phyloP scores from a whole-genome alignment of 768 basidiomycete species.

The Sporobolomyces roseus region DNA sequence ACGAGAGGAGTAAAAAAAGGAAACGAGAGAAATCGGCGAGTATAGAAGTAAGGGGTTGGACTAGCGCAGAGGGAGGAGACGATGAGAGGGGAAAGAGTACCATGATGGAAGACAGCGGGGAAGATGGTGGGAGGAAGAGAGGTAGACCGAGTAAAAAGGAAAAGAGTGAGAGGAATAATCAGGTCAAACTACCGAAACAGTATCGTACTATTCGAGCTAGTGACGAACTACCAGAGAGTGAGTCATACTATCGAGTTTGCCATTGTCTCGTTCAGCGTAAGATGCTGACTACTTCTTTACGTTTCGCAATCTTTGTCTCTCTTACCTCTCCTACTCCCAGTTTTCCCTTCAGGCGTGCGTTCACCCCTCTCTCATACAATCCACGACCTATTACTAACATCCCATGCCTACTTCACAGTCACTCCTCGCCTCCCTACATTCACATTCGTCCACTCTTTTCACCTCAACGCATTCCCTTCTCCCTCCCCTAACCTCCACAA shows the following conservation, averaged over 20 bases:
- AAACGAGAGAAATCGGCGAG: not conserved
- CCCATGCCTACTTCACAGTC: constrained; percentile 2
- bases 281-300: too few species aligned
- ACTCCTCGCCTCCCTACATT: constrained; percentile 23
- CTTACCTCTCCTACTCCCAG: not conserved
- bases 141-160: not conserved
- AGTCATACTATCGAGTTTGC: too few species aligned
- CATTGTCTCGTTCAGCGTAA: too few species aligned
- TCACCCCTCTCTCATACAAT: not conserved
- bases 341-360: constrained; percentile 6
- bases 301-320: not conserved
- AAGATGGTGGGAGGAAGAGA: not conserved
- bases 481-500: constrained; percentile 12
- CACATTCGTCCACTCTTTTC: constrained; percentile 8
- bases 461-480: constrained; percentile 4
- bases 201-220: too few species aligned
- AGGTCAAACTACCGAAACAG: too few species aligned
- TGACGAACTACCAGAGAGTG: not conserved
- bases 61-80: not conserved
- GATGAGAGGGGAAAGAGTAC: not conserved
- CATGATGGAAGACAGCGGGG: not conserved
- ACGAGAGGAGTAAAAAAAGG: not conserved
- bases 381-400: too few species aligned
- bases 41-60: not conserved
- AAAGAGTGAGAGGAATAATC: too few species aligned